Evolutionary conservation across 257 asterid species (phyloP), one percentile per base, ranked within the genome.

Genomic region (Scutellaria barbata): DNA sequence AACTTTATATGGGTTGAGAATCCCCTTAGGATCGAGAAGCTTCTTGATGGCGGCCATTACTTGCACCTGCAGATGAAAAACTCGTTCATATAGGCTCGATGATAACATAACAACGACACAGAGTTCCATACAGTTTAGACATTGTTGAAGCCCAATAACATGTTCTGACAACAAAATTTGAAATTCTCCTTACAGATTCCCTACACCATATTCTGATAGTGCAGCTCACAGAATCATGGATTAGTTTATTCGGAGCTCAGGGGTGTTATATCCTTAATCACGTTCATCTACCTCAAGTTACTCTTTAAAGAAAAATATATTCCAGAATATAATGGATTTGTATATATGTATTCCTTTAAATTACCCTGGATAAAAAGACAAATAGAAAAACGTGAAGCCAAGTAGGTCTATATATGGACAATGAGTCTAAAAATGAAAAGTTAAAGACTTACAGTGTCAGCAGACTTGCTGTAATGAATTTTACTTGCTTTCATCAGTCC

Each of bases 401-500:
- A n/a, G n/a, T n/a, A n/a, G n/a, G n/a, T n/a, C n/a, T n/a, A n/a
- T n/a, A n/a, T n/a, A n/a, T n/a, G n/a, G n/a, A n/a, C n/a, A n/a
- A n/a, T n/a, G n/a, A n/a, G n/a, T n/a, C n/a, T n/a, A 22, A 12
- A 10, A 8, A 8, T 3, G 12, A 18, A 3, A 35, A 51, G 69
- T 6, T 8, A 62, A 22, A 71, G 58, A 62, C 96, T 88, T 83
- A 94, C 99, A 54, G 93, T 70, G 81, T 88, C 95, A 78, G 85
- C 71, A 53, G 96, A 89, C 80, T 94, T 94, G 98, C 96, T 91
- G 86, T 91, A 94, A 71, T 91, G 88, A 63, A 94, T 89, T 82
- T 91, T 94, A 66, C 77, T 73, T 20, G 99, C 99, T 85, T 94
- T 94, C 99, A 94, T 89, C 79, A 89, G 80, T 75, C 99, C 99